phyloP scores from a whole-genome alignment of 2,329 filamentous ascomycete genomes.

The Tetracladium maxilliforme region DNA sequence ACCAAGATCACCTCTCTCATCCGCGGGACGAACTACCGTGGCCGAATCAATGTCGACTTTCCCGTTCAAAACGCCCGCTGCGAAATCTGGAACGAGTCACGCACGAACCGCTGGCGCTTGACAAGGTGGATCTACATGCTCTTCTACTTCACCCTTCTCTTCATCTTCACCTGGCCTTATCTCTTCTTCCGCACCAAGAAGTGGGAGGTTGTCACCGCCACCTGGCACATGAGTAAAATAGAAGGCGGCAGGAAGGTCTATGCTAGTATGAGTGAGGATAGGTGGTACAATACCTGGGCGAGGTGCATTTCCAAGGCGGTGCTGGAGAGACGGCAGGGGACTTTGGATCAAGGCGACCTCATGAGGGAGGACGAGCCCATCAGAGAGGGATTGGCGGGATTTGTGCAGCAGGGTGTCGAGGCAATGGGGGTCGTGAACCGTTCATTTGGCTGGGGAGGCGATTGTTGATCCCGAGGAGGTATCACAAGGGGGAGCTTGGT shows the following conservation, averaged over 20 bases:
- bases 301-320: too few species aligned
- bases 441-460: too few species aligned
- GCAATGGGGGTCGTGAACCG: too few species aligned
- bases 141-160: conserved; percentile 52
- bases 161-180: conserved; percentile 57
- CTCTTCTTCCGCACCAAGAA: conserved; percentile 52
- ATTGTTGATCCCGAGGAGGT: too few species aligned
- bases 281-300: too few species aligned
- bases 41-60: conserved; percentile 42
- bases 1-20: conserved; percentile 40
- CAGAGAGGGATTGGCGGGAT: too few species aligned
- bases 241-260: conserved; percentile 24
- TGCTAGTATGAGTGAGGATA: conserved; percentile 34
- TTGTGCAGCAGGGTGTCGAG: too few species aligned
- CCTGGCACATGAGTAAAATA: conserved; percentile 35
- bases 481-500: too few species aligned
- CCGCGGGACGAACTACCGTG: conserved; percentile 51
- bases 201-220: conserved; percentile 46
- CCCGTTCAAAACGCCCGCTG: conserved; percentile 39
- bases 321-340: too few species aligned
- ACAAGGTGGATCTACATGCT: conserved; percentile 47
- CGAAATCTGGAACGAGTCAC: conserved; percentile 48
- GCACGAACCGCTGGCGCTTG: conserved; percentile 49
- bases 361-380: too few species aligned
- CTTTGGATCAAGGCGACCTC: too few species aligned